Base-by-base conservation (phyloP, 2,329 filamentous ascomycete genomes). In the Phaeosphaeria sp. region DNA sequence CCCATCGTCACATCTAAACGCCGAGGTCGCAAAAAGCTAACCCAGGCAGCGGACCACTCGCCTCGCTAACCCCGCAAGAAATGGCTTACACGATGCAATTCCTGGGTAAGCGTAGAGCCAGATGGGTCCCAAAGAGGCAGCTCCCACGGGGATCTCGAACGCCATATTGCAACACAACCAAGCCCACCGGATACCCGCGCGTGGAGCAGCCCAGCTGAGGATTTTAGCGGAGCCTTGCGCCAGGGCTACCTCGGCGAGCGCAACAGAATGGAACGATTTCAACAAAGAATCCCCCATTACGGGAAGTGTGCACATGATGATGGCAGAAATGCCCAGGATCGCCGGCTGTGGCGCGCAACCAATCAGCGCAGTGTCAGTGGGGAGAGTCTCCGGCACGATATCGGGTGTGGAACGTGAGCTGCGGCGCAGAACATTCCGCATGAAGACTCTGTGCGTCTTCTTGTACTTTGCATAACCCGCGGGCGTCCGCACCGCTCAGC, bases 21-120 rank as follows among this genome's bases (percentile, higher is more conserved):
- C 64, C 65, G 65, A 66, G 58, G 58, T 66, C 57, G 61, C 64
- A 54, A 50, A 48, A 49, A 49, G 51, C 48, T 56, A 59, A 49
- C 56, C 56, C 44, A 50, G 44, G 51, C 6, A 17, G 43, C 56
- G 56, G 59, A 43, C 53, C 61, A 54, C 45, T 56, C 47, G 47
- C 51, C 40, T 61, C 64, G 60, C 61, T 61, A 68, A 65, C 67
- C 65, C 67, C 67, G 64, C 67, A 61, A 57, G 60, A 52, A 51
- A 62, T 55, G 55, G 63, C 51, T 22, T 18, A 4, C 33, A 55
- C 53, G 49, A 30, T 57, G n/a, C n/a, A n/a, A n/a, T n/a, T n/a
- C n/a, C n/a, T n/a, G n/a, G n/a, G n/a, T n/a, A n/a, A n/a, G n/a
- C n/a, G n/a, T n/a, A n/a, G n/a, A 56, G 53, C 49, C 39, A 57